A percentile compares a stretch with the other conserved stretches of the same genome.
These are phyloP conservation scores for Aquanectria penicillioides DNA, from an alignment of 2,329 filamentous ascomycete species.

Conservation along the genomic window DNA sequence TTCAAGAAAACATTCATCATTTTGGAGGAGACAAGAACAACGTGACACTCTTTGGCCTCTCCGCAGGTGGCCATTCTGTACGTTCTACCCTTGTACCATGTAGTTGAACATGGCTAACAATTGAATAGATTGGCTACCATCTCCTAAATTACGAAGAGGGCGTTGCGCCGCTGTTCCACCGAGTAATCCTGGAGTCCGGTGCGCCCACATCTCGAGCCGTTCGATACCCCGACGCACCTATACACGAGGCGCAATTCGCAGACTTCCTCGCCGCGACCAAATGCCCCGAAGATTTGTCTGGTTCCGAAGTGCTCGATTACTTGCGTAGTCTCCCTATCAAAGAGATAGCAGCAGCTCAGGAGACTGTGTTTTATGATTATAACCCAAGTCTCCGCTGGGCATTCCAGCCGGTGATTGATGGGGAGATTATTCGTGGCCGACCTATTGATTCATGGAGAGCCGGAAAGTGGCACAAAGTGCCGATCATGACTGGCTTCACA, in stretches of 20 bases:
- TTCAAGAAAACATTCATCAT: constrained; percentile 61
- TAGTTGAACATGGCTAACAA: background rate
- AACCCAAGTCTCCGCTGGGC: constrained; percentile 63
- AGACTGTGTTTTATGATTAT: constrained; percentile 56
- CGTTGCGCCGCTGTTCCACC: constrained; percentile 59
- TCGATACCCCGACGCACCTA: constrained; percentile 62
- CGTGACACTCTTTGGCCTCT: constrained; percentile 50
- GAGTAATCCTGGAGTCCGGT: constrained; percentile 66
- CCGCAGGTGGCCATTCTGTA: constrained; percentile 63
- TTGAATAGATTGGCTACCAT: constrained; percentile 70
- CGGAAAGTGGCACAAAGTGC: constrained; percentile 42
- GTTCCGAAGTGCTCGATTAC: constrained; percentile 52
- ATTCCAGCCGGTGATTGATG: constrained; percentile 75
- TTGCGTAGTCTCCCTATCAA: constrained; percentile 55
- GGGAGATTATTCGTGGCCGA: constrained; percentile 64
- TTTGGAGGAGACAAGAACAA: constrained; percentile 63
- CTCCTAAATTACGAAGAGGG: constrained; percentile 59
- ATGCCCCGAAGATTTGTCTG: constrained; percentile 25
- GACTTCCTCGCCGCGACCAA: constrained; percentile 32
- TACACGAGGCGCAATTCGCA: constrained; percentile 66
- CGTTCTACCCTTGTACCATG: background rate
- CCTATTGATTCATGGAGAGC: constrained; percentile 66
- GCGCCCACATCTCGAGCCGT: constrained; percentile 64
- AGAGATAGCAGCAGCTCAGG: constrained; percentile 49
- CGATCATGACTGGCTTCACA: constrained; percentile 74